Conservation (phyloP, 805 yeast genomes). For the Sugiyamaella valdiviana region DNA sequence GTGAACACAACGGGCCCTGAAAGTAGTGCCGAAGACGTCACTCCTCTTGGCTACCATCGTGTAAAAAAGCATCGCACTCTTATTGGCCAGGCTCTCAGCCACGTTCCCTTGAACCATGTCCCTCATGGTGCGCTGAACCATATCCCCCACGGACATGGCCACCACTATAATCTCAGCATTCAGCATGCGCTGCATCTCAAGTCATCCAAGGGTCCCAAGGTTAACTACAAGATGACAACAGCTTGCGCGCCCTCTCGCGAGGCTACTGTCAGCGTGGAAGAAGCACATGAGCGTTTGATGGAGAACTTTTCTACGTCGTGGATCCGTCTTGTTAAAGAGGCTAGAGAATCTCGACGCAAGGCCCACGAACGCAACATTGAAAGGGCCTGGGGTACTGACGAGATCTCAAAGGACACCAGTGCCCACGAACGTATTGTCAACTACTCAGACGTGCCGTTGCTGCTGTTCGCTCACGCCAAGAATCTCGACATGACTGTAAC, state of each 20-base stretch:
- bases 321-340: slow-evolving; percentile 54
- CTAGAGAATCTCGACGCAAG: slow-evolving; percentile 22
- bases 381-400: slow-evolving; percentile 25
- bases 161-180: background rate
- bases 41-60: too few relatives aligned
- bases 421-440: slow-evolving; percentile 43
- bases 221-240: slow-evolving; percentile 4
- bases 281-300: slow-evolving; percentile 36
- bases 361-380: slow-evolving; percentile 38
- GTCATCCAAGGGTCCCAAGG: background rate
- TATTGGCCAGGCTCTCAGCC: background rate
- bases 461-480: slow-evolving; percentile 46
- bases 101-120: background rate
- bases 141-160: background rate
- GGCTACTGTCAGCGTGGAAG: slow-evolving; percentile 24
- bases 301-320: slow-evolving; percentile 56
- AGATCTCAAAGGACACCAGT: slow-evolving; percentile 33
- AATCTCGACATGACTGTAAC: slow-evolving; percentile 44
- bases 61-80: background rate
- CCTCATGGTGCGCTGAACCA: background rate
- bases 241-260: slow-evolving; percentile 5
- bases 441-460: slow-evolving; percentile 44
- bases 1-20: slow-evolving; percentile 4
- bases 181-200: background rate
- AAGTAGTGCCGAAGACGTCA: background rate